Base-by-base conservation (phyloP, 257 asterid genomes). In the Mitragyna speciosa region DNA sequence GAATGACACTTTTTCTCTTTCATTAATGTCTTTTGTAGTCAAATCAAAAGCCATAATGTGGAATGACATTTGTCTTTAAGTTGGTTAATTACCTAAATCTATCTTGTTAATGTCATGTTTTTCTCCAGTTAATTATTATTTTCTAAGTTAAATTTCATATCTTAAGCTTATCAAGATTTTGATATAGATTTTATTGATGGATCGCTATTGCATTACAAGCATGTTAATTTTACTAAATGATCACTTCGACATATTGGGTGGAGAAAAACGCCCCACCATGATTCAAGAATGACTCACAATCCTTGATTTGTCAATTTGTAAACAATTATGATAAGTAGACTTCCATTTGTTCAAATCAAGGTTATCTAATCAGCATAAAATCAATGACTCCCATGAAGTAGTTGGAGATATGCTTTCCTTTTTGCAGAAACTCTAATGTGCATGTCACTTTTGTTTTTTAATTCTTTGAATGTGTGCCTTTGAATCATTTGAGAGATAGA, bases 11-110 rank as follows among this genome's bases (percentile, higher is more conserved):
- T 81, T 83, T 81, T 76, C 74, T 47, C 82, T 81, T 80, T 85
- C 87, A 88, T 86, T 85, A 81, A 45, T 75, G 80, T 80, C 82
- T 80, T 36, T 83, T 79, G 76, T 80, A 85, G 79, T 83, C 88
- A 84, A 81, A 81, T 80, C 75, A 45, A 68, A 51, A 72, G 78
- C 81, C 79, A 75, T 58, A 82, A 52, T 73, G 63, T 61, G 84
- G 83, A 86, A 70, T 79, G 85, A 83, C 89, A 68, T 64, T 63
- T 63, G 68, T 63, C 30, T 12, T 63, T 26, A 36, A 11, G 19
- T 3, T n/a, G 11, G 19, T 2, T 12, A 12, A 51, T 10, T 19
- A 45, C 12, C 15, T 63, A 64, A 10, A 52, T 1, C 7, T 26
- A 63, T 63, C 31, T 22, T 12, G 68, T 11, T 7, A 26, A 26